Evolutionary conservation across 305 asterid species (phyloP).

Genomic region (Fraxinus ornus): DNA sequence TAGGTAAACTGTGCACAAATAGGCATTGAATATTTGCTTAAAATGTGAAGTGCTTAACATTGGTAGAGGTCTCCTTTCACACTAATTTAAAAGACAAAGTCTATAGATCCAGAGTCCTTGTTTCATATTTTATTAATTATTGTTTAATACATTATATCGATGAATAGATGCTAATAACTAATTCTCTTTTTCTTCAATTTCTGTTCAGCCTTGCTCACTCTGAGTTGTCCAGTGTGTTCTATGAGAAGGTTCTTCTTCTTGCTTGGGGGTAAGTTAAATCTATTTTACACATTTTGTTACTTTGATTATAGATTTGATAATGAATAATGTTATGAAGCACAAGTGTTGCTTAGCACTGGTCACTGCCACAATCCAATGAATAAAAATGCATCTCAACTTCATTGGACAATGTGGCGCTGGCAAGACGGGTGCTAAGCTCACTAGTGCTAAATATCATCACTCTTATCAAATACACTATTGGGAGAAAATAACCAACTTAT

Average conservation of each 20-base stretch:
- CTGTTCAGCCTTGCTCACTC: neutral
- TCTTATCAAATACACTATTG: neutral
- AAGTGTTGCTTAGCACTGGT: neutral
- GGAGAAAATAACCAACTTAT: neutral
- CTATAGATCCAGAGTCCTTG: neutral
- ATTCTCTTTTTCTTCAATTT: neutral
- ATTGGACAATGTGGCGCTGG: neutral
- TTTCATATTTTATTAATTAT: neutral
- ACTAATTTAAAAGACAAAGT: neutral
- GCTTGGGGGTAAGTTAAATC: constrained; percentile 82
- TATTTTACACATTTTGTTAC: constrained; percentile 2
- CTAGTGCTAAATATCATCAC: neutral
- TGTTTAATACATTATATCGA: neutral
- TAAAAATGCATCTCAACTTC: neutral
- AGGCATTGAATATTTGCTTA: neutral
- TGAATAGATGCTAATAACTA: neutral
- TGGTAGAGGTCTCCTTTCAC: neutral
- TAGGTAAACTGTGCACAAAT: neutral
- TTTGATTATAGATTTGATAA: neutral
- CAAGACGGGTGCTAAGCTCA: neutral
- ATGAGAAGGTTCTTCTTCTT: constrained; percentile 45
- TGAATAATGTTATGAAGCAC: neutral
- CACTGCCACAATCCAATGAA: neutral
- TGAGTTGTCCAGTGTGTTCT: neutral
- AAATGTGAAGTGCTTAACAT: constrained; percentile 6